Evolutionary conservation across 1,284 basidiomycete genomes (phyloP), one percentile per base, ranked within the genome.

Genomic region (Sanghuangporus sanghuang): DNA sequence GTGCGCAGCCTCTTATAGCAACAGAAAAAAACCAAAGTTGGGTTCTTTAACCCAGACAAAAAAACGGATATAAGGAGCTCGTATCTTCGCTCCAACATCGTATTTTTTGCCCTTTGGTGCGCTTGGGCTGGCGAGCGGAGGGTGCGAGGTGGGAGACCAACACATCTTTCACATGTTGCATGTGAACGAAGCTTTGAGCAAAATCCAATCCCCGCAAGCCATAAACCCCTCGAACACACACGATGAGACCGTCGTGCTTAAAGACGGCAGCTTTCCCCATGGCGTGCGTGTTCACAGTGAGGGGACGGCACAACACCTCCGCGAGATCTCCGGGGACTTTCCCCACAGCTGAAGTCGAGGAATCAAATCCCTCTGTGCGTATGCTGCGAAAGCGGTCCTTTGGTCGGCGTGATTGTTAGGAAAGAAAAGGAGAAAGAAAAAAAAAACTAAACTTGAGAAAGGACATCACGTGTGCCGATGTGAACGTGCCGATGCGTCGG

Each of bases 361-460:
- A 77, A 78, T 77, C 63, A 59, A 64, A 67, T 74, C 78, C 81
- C 79, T 78, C 81, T 81, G 87, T 89, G 73, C 77, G 90, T 82
- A 76, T 81, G 83, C 89, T 92, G 90, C 85, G 89, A 91, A 73
- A 77, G 85, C 90, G 89, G 85, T 90, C 85, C 89, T 90, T 88
- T 82, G 76, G 76, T 81, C 85, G 82, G 81, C 83, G 80, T 53
- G 62, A 50, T 64, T 53, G 54, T 62, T 57, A 64, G 38, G 48
- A 32, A 40, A 62, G 23, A 16, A 36, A 49, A 52, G 8, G 50
- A 61, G 52, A 32, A 32, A 58, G 52, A 36, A 69, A 69, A 69
- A 73, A 73, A 68, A 59, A 21, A 27, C 14, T 35, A 36, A 36
- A 14, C 35, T 1, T 49, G 46, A 36, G n/a, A 14, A 23, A 44